Evolutionary conservation across 148 eudicot genomes (phyloP), one percentile per base, ranked within the genome.

Genomic region (Euryodendron excelsum): DNA sequence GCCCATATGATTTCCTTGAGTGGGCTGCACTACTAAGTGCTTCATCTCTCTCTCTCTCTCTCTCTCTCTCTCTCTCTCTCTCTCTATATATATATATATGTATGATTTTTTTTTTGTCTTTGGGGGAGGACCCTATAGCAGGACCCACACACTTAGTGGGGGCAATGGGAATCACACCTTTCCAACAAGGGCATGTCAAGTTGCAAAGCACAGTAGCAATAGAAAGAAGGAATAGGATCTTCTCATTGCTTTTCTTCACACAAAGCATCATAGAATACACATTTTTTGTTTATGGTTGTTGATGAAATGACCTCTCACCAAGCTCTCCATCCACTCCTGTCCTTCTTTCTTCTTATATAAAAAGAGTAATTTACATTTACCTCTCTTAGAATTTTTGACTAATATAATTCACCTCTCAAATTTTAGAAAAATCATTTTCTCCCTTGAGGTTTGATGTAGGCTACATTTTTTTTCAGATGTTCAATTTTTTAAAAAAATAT

Each of bases 261-360:
- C 71, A 79, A 62, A 52, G 77, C 77, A 79, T 73, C 82, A 61
- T 73, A 62, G 59, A 76, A 62, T 63, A 76, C 44, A 75, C 17
- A 31, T 75, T 44, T 48, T 47, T 31, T 79, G 25, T 66, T 75
- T 31, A 34, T 47, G 77, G 73, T 65, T 45, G 80, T 77, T 80
- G 68, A 72, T 83, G 82, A 80, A 79, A 76, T 79, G 72, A 71
- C 79, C 52, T 45, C 62, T 60, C 72, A 75, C 77, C 79, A 58
- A 70, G 68, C 61, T 66, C 68, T 69, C 74, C 53, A 58, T 20
- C 53, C 39, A 48, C 71, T 31, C 62, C 21, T 74, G 50, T 61
- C 74, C 61, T 67, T 31, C 79, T 73, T 69, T 34, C 7, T 2
- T 33, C 14, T n/a, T n/a, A n/a, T n/a, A n/a, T n/a, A n/a, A n/a